Conservation (phyloP, 805 yeast genomes). For the Lipomyces oligophaga region DNA sequence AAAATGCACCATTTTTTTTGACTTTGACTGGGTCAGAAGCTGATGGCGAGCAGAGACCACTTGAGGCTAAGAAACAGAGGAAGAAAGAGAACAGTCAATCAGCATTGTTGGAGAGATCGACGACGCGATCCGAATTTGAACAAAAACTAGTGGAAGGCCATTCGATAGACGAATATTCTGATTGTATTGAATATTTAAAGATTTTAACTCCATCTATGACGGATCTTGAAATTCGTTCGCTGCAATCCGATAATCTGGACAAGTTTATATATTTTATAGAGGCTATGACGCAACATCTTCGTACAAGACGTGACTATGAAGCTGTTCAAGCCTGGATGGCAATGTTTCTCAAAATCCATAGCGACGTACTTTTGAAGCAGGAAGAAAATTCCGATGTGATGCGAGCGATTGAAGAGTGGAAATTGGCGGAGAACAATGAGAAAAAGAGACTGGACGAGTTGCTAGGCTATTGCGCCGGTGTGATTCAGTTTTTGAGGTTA, state of each 20-base stretch:
- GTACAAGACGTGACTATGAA: conserved; percentile 61
- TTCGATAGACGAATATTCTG: conserved; percentile 39
- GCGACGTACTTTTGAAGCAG: conserved; percentile 57
- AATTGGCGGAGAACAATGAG: conserved; percentile 39
- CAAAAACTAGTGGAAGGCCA: conserved; percentile 54
- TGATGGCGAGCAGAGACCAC: conserved; percentile 30
- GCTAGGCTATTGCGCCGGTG: conserved; percentile 73
- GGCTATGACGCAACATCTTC: conserved; percentile 62
- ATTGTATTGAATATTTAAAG: conserved; percentile 54
- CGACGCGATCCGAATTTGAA: conserved; percentile 55
- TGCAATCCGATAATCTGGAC: conserved; percentile 51
- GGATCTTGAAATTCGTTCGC: conserved; percentile 82
- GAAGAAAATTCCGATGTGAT: conserved; percentile 37
- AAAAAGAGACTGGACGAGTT: conserved; percentile 55
- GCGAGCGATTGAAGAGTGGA: conserved; percentile 50
- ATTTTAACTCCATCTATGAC: conserved; percentile 68
- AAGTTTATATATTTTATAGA: conserved; percentile 64
- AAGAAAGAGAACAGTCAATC: conserved; percentile 5
- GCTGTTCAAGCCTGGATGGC: conserved; percentile 76
- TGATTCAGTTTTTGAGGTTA: conserved; percentile 46
- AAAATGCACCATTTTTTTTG: conserved; percentile 77
- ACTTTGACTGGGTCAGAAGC: conserved; percentile 41
- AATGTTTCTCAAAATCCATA: conserved; percentile 71
- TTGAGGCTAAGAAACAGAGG: conserved; percentile 13
- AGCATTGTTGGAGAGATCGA: conserved; percentile 13